phyloP scores from a whole-genome alignment of 441 rosid genomes.

The Aleurites moluccanus region DNA sequence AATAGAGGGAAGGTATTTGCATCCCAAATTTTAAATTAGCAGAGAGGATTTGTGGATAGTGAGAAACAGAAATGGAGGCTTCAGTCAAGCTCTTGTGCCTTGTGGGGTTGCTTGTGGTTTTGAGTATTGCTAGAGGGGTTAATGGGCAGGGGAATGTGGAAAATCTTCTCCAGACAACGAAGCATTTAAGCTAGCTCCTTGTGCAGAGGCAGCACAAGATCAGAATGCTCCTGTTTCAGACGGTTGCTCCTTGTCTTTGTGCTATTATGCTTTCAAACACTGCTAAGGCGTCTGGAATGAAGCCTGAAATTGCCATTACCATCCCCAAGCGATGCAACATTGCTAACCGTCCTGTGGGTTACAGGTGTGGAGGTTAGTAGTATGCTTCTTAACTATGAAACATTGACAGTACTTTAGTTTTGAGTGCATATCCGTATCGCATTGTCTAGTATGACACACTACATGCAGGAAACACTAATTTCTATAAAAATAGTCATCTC shows the following conservation, averaged over 20 bases:
- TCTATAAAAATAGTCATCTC: too few species aligned
- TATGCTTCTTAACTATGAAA: too few species aligned
- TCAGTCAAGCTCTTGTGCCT: constrained; percentile 35
- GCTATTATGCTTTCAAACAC: constrained; percentile 67
- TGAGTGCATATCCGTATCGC: too few species aligned
- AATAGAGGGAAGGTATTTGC: neutral
- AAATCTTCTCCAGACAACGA: constrained; percentile 59
- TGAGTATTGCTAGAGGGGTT: constrained; percentile 20
- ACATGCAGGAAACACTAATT: neutral
- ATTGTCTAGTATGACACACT: too few species aligned
- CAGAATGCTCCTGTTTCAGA: constrained; percentile 48
- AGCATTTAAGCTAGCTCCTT: constrained; percentile 65
- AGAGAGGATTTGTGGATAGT: neutral
- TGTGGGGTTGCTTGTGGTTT: constrained; percentile 33
- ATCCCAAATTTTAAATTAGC: constrained; percentile 2
- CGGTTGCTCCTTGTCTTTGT: constrained; percentile 66
- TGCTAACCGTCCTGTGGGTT: constrained; percentile 76
- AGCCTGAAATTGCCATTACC: constrained; percentile 61
- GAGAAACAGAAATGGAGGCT: constrained; percentile 27
- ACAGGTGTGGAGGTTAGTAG: constrained; percentile 64
- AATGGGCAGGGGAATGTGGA: constrained; percentile 63
- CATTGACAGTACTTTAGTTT: too few species aligned
- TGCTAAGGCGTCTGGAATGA: constrained; percentile 64
- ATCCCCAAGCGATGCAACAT: constrained; percentile 83
- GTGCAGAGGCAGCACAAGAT: constrained; percentile 58